phyloP scores from a whole-genome alignment of 371 early-diverging fungal genomes.

The Rhizopus arrhizus region DNA sequence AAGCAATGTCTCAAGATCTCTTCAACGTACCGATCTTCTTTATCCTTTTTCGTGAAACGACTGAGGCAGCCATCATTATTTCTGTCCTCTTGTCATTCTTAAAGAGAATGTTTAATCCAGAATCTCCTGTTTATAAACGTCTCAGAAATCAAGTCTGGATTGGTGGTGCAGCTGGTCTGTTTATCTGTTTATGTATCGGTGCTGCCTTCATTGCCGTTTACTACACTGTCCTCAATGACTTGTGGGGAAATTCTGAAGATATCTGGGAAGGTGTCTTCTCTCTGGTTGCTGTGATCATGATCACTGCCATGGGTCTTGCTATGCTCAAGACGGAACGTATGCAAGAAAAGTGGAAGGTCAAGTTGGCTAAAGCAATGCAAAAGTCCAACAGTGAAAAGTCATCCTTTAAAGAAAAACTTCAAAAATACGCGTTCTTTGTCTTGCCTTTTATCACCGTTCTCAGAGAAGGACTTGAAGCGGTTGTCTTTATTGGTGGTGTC shows the following conservation, averaged over 20 bases:
- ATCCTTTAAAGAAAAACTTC: slow-evolving; percentile 26
- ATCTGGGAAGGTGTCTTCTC: slow-evolving; percentile 81
- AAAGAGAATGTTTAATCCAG: slow-evolving; percentile 56
- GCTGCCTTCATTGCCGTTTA: slow-evolving; percentile 71
- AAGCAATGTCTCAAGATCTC: slow-evolving; percentile 43
- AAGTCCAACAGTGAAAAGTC: slow-evolving; percentile 25
- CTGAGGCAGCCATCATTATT: slow-evolving; percentile 74
- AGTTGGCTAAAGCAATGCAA: slow-evolving; percentile 60
- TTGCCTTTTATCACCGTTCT: slow-evolving; percentile 79
- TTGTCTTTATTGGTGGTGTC: slow-evolving; percentile 84
- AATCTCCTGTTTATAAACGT: slow-evolving; percentile 48
- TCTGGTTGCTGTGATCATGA: slow-evolving; percentile 66
- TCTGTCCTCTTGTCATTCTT: slow-evolving; percentile 78
- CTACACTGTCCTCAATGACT: slow-evolving; percentile 45
- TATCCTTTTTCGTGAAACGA: slow-evolving; percentile 82
- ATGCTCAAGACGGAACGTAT: slow-evolving; percentile 71
- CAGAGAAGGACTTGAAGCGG: slow-evolving; percentile 80
- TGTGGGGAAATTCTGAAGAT: slow-evolving; percentile 62
- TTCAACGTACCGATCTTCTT: slow-evolving; percentile 85
- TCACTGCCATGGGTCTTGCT: slow-evolving; percentile 71
- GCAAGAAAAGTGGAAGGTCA: slow-evolving; percentile 73
- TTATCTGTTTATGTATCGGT: slow-evolving; percentile 67
- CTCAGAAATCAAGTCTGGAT: slow-evolving; percentile 67
- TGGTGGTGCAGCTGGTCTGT: slow-evolving; percentile 60
- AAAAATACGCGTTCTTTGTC: slow-evolving; percentile 68